These are phyloP conservation scores for Pythium vanterpoolii DNA, from an alignment of 352 stramenopile species.

Conservation along the genomic window DNA sequence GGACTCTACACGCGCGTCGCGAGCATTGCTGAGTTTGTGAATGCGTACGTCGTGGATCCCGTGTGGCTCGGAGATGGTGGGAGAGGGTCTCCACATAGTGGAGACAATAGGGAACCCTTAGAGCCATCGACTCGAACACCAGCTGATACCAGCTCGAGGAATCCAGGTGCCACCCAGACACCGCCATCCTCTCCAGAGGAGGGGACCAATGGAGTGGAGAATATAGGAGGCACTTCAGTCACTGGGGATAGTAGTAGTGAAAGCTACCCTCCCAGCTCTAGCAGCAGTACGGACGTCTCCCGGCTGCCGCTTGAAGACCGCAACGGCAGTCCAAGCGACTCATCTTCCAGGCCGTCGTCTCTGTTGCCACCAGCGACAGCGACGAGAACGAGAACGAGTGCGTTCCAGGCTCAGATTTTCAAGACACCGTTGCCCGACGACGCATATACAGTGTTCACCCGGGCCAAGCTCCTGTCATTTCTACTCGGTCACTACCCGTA, in stretches of 20 bases:
- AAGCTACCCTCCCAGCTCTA: not conserved
- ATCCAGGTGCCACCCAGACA: no score
- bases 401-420: not conserved
- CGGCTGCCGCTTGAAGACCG: constrained; percentile 19
- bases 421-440: constrained; percentile 5
- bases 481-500: constrained; percentile 19
- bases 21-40: constrained; percentile 26
- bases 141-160: no score
- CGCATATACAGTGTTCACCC: not conserved
- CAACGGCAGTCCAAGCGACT: not conserved
- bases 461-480: constrained; percentile 13
- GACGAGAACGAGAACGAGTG: not conserved
- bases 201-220: no score
- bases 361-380: not conserved
- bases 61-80: constrained; percentile 4
- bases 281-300: constrained; percentile 13
- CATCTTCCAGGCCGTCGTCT: not conserved
- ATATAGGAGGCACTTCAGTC: no score
- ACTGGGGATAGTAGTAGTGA: not conserved
- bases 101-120: no score
- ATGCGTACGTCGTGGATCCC: constrained; percentile 18
- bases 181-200: no score
- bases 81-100: not conserved
- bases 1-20: constrained; percentile 39
- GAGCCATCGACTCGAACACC: not conserved